Conservation (phyloP, 352 stramenopile genomes). For the Phytophthora constricta region DNA sequence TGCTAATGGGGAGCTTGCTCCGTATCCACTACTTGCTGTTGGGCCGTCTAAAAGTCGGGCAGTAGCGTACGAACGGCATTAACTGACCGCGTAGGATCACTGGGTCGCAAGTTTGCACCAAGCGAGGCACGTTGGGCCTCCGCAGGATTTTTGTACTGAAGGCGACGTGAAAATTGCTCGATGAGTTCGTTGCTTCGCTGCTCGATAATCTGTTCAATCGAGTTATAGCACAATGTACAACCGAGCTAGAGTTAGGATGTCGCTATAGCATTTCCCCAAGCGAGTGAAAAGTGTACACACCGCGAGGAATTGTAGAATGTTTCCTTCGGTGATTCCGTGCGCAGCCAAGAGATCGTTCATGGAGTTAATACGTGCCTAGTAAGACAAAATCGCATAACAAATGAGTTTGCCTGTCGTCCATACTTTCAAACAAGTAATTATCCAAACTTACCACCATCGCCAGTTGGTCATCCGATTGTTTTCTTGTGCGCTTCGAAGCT, state of each 20-base stretch:
- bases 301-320: conserved; percentile 83
- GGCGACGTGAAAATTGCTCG: conserved; percentile 72
- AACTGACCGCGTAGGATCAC: conserved; percentile 66
- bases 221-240: conserved; percentile 1
- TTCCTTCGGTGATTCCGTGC: conserved; percentile 82
- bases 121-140: conserved; percentile 61
- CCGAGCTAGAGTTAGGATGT: neutral
- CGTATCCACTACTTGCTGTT: conserved; percentile 10
- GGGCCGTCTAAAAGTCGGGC: conserved; percentile 39
- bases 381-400: neutral
- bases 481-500: conserved; percentile 53
- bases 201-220: conserved; percentile 70
- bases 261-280: neutral
- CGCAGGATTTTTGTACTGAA: conserved; percentile 73
- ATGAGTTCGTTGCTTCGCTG: conserved; percentile 82
- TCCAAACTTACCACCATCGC: conserved; percentile 60
- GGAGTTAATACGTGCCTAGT: conserved; percentile 82
- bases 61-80: conserved; percentile 54
- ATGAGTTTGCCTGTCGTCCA: neutral
- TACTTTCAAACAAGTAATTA: neutral
- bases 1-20: conserved; percentile 12
- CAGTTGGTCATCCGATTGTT: conserved; percentile 80
- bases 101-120: conserved; percentile 69
- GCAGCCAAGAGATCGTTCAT: conserved; percentile 85
- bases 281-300: conserved; percentile 28